Conservation (phyloP, 2,329 filamentous ascomycete genomes). For the Ophiocordyceps camponoti-floridani region DNA sequence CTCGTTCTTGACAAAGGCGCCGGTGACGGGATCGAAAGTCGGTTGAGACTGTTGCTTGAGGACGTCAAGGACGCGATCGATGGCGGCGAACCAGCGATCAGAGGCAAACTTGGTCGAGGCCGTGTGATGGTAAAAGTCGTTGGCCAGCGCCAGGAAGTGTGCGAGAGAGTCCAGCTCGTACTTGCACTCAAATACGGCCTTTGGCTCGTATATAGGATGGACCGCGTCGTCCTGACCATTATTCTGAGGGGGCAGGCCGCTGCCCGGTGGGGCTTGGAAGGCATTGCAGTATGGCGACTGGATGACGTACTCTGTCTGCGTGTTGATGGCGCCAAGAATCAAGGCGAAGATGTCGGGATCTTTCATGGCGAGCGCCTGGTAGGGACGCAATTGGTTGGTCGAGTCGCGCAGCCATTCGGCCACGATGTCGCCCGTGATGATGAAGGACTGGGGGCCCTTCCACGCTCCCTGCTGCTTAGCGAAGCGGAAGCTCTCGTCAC, state of each 20-base stretch:
- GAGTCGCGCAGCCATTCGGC: slow-evolving; percentile 87
- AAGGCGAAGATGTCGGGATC: slow-evolving; percentile 63
- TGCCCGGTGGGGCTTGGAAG: slow-evolving; percentile 84
- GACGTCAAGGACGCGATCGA: slow-evolving; percentile 56
- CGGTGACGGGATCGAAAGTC: slow-evolving; percentile 58
- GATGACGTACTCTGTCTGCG: slow-evolving; percentile 88
- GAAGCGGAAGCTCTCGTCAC: slow-evolving; percentile 12
- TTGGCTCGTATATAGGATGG: slow-evolving; percentile 71
- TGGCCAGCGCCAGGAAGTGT: slow-evolving; percentile 70
- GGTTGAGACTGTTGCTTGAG: slow-evolving; percentile 62
- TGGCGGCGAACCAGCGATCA: slow-evolving; percentile 57
- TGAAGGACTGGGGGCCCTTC: slow-evolving; percentile 77
- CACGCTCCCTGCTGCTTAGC: slow-evolving; percentile 41
- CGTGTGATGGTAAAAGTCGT: slow-evolving; percentile 73
- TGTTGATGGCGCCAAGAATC: slow-evolving; percentile 87
- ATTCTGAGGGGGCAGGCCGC: slow-evolving; percentile 48
- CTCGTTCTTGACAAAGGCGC: slow-evolving; percentile 47
- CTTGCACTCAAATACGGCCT: slow-evolving; percentile 90
- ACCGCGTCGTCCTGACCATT: slow-evolving; percentile 76
- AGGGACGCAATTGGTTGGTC: slow-evolving; percentile 83
- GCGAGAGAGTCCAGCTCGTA: slow-evolving; percentile 95
- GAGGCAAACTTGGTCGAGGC: slow-evolving; percentile 63
- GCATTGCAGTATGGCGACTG: slow-evolving; percentile 94
- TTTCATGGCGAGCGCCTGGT: slow-evolving; percentile 68
- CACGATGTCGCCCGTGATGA: slow-evolving; percentile 86